Percentiles rank a stretch among this genome's conserved stretches.
These are phyloP conservation scores for Suillus variegatus DNA, from an alignment of 768 basidiomycete species.

Conservation along the genomic window DNA sequence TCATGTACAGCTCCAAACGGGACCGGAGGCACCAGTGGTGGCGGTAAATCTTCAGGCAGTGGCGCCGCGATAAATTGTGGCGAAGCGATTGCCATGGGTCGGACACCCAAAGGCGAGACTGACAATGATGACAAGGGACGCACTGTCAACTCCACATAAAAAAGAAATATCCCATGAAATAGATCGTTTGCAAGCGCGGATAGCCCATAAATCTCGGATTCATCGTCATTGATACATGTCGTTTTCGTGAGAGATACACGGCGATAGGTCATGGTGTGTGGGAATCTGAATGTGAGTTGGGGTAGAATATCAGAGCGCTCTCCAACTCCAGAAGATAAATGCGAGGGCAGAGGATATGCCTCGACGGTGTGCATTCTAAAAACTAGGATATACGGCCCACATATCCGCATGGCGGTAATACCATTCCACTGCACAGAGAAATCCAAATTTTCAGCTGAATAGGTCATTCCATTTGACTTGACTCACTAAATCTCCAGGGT, in stretches of 20 bases:
- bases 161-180: slow-evolving; percentile 54
- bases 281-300: slow-evolving; percentile 24
- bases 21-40: too few relatives aligned
- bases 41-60: background rate
- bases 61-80: background rate
- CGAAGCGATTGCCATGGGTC: slow-evolving; percentile 38
- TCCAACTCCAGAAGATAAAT: slow-evolving; percentile 19
- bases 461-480: background rate
- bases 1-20: background rate
- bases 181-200: slow-evolving; percentile 45
- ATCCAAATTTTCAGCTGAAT: background rate
- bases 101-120: slow-evolving; percentile 44
- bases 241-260: slow-evolving; percentile 42
- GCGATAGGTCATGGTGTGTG: slow-evolving; percentile 39
- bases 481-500: slow-evolving; percentile 36
- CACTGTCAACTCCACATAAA: slow-evolving; percentile 34
- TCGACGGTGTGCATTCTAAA: slow-evolving; percentile 55
- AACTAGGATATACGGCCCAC: slow-evolving; percentile 51
- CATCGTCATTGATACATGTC: slow-evolving; percentile 24
- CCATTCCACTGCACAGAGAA: slow-evolving; percentile 37
- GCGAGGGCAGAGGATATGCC: slow-evolving; percentile 28
- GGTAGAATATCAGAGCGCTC: slow-evolving; percentile 13
- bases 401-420: slow-evolving; percentile 44
- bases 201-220: slow-evolving; percentile 39
- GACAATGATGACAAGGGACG: slow-evolving; percentile 34